phyloP scores from a whole-genome alignment of 306 rosid species.

The Vigna trinervia region DNA sequence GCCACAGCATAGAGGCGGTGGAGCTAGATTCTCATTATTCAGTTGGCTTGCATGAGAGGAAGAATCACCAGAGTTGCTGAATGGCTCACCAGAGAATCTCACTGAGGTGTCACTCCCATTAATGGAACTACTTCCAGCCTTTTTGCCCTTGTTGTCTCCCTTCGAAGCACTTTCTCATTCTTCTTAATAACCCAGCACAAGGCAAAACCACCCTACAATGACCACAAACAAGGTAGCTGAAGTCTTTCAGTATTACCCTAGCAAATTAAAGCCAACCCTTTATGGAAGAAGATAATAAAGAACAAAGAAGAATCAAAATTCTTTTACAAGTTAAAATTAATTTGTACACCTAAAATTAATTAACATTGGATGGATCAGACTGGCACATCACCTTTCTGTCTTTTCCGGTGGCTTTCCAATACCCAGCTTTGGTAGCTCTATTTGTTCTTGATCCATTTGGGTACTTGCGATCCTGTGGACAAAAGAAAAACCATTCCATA shows the following conservation, averaged over 20 bases:
- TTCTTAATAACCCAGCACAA: slow-evolving; percentile 83
- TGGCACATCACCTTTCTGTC: slow-evolving; percentile 73
- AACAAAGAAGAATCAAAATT: neutral
- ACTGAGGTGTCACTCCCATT: slow-evolving; percentile 51
- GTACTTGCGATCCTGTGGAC: slow-evolving; percentile 88
- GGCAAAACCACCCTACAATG: slow-evolving; percentile 73
- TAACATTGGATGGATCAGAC: slow-evolving; percentile 50
- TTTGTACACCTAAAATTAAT: neutral
- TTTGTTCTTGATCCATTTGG: slow-evolving; percentile 91
- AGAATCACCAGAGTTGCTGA: slow-evolving; percentile 53
- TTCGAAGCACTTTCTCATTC: slow-evolving; percentile 62
- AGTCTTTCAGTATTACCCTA: slow-evolving; percentile 13
- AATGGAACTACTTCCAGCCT: slow-evolving; percentile 51
- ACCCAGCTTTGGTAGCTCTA: slow-evolving; percentile 91
- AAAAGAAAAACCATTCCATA: slow-evolving; percentile 94
- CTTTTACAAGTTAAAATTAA: neutral
- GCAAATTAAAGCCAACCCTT: neutral
- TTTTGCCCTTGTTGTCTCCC: slow-evolving; percentile 57
- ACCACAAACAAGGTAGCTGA: slow-evolving; percentile 2
- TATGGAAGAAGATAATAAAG: neutral
- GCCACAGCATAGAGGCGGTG: no score
- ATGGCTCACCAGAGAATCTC: slow-evolving; percentile 45
- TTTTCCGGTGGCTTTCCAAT: slow-evolving; percentile 99
- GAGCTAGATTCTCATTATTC: slow-evolving; percentile 49
- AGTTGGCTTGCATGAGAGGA: slow-evolving; percentile 56